Evolutionary conservation across 83 land plant genomes (phyloP).

Genomic region (Picea abies): DNA sequence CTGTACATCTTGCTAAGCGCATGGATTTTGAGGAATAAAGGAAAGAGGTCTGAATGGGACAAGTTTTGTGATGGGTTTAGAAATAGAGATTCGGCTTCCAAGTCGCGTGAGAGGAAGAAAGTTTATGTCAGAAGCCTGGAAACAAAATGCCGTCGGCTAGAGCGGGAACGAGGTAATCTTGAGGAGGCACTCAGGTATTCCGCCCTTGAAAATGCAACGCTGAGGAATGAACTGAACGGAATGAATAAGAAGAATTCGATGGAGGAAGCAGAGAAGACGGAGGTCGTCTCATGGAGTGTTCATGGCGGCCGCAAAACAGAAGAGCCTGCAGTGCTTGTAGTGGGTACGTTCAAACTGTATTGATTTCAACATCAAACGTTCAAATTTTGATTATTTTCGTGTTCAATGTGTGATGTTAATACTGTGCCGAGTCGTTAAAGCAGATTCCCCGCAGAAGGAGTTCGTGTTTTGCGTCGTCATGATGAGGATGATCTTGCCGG

Average conservation of each 20-base stretch:
- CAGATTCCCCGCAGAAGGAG: slow-evolving; percentile 99
- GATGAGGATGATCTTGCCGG: not conserved
- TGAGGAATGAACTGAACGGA: slow-evolving; percentile 46
- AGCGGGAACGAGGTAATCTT: slow-evolving; percentile 63
- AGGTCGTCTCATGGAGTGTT: slow-evolving; percentile 14
- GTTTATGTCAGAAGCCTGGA: slow-evolving; percentile 76
- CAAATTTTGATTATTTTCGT: too few relatives aligned
- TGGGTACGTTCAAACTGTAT: slow-evolving; percentile 51
- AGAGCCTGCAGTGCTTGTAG: slow-evolving; percentile 86
- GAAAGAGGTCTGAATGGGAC: not conserved
- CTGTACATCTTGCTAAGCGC: not conserved
- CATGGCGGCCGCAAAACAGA: slow-evolving; percentile 37
- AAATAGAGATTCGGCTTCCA: slow-evolving; percentile 79
- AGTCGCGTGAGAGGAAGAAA: slow-evolving; percentile 87
- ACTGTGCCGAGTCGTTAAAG: not conserved
- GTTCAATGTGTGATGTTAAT: not conserved
- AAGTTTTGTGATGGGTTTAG: slow-evolving; percentile 19
- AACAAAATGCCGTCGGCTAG: slow-evolving; percentile 71
- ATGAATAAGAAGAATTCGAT: slow-evolving; percentile 28
- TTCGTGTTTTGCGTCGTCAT: slow-evolving; percentile 84
- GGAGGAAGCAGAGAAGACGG: too few relatives aligned
- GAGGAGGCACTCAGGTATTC: slow-evolving; percentile 55
- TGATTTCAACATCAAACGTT: not conserved
- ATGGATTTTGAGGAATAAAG: not conserved
- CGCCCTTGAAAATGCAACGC: slow-evolving; percentile 63